A percentile compares a stretch with the other conserved stretches of the same genome.
Conservation (phyloP, 495 filamentous ascomycete species). For the Annulohypoxylon nitens region DNA sequence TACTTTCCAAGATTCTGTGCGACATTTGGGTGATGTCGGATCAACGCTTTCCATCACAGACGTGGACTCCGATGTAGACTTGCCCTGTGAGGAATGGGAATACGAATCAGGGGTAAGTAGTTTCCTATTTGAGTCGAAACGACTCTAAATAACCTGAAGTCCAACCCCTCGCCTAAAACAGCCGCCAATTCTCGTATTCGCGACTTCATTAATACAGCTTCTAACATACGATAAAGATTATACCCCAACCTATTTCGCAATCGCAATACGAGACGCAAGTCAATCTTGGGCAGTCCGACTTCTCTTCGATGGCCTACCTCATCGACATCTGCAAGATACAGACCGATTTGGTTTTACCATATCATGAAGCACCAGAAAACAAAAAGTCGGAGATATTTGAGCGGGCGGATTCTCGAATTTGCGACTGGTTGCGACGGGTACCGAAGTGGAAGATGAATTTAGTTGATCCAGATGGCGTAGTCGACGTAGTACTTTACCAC, state of each 20-base stretch:
- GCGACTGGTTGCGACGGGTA: slow-evolving; percentile 76
- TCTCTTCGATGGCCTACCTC: slow-evolving; percentile 74
- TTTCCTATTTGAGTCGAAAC: slow-evolving; percentile 16
- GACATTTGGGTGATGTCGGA: slow-evolving; percentile 51
- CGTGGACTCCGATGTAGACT: slow-evolving; percentile 62
- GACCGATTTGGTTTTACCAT: slow-evolving; percentile 68
- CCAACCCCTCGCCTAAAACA: not conserved
- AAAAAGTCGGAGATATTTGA: slow-evolving; percentile 52
- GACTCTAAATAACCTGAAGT: not conserved
- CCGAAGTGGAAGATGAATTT: slow-evolving; percentile 74
- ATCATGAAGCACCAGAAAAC: slow-evolving; percentile 34
- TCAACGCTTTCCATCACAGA: slow-evolving; percentile 39
- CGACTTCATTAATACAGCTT: not conserved
- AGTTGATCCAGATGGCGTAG: slow-evolving; percentile 68
- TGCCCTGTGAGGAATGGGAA: slow-evolving; percentile 75
- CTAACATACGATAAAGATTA: slow-evolving; percentile 55
- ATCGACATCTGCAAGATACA: slow-evolving; percentile 68
- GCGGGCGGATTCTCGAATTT: slow-evolving; percentile 73
- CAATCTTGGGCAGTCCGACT: slow-evolving; percentile 59
- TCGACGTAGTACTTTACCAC: slow-evolving; percentile 81
- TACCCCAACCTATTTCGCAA: slow-evolving; percentile 65
- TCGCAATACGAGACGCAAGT: slow-evolving; percentile 71
- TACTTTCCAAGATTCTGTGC: slow-evolving; percentile 72
- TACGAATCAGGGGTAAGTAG: slow-evolving; percentile 67
- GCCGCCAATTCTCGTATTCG: not conserved